Evolutionary conservation across 139 green algal genomes (phyloP).

Genomic region (Chlamydomonas schloesseri): DNA sequence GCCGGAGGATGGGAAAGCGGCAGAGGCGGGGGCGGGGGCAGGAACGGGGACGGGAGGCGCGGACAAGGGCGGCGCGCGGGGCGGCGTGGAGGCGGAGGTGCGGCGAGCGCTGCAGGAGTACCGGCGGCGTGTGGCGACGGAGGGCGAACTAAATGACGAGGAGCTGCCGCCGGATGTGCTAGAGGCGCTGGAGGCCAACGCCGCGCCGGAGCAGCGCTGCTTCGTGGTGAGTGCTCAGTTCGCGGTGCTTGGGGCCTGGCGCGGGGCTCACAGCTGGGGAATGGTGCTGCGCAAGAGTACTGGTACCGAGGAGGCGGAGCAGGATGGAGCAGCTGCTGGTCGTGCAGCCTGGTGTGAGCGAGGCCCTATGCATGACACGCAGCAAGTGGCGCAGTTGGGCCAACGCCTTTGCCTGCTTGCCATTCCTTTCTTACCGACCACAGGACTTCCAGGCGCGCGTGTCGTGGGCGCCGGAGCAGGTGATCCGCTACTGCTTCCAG

Average conservation of each 20-base stretch:
- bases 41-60: not conserved
- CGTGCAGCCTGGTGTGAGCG: no score
- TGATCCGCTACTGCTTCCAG: slow-evolving; percentile 86
- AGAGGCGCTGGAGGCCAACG: slow-evolving; percentile 65
- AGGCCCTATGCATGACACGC: no score
- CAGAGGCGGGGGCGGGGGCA: not conserved
- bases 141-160: slow-evolving; percentile 72
- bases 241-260: no score
- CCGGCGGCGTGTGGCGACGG: slow-evolving; percentile 52
- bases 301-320: no score
- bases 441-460: slow-evolving; percentile 71
- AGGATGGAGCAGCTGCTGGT: no score
- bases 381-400: no score
- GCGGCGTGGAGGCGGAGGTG: slow-evolving; percentile 40
- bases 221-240: slow-evolving; percentile 63
- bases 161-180: slow-evolving; percentile 76
- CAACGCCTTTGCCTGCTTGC: no score
- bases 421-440: not conserved
- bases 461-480: slow-evolving; percentile 63
- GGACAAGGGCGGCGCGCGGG: not conserved
- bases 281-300: no score
- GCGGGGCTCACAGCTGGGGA: no score
- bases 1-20: not conserved
- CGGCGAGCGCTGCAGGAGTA: slow-evolving; percentile 68
- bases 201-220: slow-evolving; percentile 55